These are phyloP conservation scores for Gyrodon lividus DNA, from an alignment of 768 basidiomycete species.

Conservation along the genomic window DNA sequence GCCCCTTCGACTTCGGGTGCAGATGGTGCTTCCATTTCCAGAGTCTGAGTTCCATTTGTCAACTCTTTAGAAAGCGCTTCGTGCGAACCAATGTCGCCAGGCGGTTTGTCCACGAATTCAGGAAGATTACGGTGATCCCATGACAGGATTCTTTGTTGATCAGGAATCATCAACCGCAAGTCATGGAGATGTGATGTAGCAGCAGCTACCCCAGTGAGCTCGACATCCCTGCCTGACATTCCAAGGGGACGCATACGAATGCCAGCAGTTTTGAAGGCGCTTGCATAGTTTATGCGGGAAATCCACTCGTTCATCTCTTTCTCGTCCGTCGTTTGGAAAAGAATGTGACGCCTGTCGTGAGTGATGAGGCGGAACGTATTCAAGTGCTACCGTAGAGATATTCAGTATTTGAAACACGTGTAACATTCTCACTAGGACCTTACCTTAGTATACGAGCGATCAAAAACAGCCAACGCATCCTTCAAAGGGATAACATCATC, in stretches of 20 bases:
- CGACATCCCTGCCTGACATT: slow-evolving; percentile 67
- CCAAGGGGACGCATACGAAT: slow-evolving; percentile 75
- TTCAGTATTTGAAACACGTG: background rate
- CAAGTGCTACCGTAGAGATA: slow-evolving; percentile 44
- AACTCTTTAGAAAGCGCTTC: slow-evolving; percentile 32
- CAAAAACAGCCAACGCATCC: slow-evolving; percentile 77
- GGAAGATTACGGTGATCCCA: slow-evolving; percentile 45
- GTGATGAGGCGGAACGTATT: slow-evolving; percentile 78
- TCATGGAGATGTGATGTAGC: slow-evolving; percentile 82
- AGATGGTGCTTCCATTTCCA: slow-evolving; percentile 30
- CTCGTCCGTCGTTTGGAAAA: slow-evolving; percentile 71
- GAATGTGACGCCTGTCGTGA: slow-evolving; percentile 74
- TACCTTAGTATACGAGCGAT: slow-evolving; percentile 77
- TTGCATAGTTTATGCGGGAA: slow-evolving; percentile 88
- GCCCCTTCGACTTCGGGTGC: slow-evolving; percentile 59
- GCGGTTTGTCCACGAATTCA: slow-evolving; percentile 38
- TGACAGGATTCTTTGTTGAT: slow-evolving; percentile 24
- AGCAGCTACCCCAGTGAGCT: slow-evolving; percentile 81
- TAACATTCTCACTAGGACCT: slow-evolving; percentile 12
- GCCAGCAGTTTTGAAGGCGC: slow-evolving; percentile 83
- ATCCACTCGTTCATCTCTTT: slow-evolving; percentile 89
- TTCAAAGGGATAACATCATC: slow-evolving; percentile 84
- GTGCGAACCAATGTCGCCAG: slow-evolving; percentile 21
- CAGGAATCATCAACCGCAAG: slow-evolving; percentile 39
- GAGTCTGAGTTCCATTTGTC: slow-evolving; percentile 19